Evolutionary conservation across 2,329 filamentous ascomycete genomes (phyloP).

Genomic region (Zopfia rhizophila): DNA sequence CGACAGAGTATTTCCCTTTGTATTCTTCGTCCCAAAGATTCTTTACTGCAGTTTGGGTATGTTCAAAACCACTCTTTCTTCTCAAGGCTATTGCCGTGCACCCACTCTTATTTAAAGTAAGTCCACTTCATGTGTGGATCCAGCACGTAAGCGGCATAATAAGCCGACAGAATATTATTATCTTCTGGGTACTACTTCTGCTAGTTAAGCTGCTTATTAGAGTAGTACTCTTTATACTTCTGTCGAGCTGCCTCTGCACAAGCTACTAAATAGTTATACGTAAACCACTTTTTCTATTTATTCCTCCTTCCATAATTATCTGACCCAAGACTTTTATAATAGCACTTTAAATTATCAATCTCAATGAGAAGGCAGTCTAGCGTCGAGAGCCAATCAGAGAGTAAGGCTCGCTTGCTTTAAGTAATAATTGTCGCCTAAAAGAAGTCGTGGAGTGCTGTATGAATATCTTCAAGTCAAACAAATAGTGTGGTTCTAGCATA

Average conservation of each 20-base stretch:
- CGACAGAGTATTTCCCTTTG: too few relatives aligned
- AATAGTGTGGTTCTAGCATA: conserved; percentile 1
- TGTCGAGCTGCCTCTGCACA: conserved; percentile 8
- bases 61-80: conserved; percentile 11
- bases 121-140: conserved; percentile 8
- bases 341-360: conserved; percentile 11
- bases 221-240: conserved; percentile 9
- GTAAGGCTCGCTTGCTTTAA: conserved; percentile 8
- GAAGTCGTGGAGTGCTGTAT: conserved; percentile 9
- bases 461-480: conserved; percentile 5
- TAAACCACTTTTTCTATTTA: conserved; percentile 6
- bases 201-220: conserved; percentile 11
- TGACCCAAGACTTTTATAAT: too few relatives aligned
- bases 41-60: conserved; percentile 7
- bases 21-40: conserved; percentile 10
- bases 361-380: conserved; percentile 7
- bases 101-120: conserved; percentile 9
- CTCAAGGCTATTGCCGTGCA: conserved; percentile 10
- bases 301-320: too few relatives aligned
- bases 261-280: conserved; percentile 8
- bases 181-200: conserved; percentile 8
- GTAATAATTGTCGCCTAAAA: conserved; percentile 10
- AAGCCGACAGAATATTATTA: conserved; percentile 6
- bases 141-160: too few relatives aligned
- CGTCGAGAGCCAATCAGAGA: conserved; percentile 6